phyloP scores from a whole-genome alignment of 306 rosid genomes.

The Senna siamea region DNA sequence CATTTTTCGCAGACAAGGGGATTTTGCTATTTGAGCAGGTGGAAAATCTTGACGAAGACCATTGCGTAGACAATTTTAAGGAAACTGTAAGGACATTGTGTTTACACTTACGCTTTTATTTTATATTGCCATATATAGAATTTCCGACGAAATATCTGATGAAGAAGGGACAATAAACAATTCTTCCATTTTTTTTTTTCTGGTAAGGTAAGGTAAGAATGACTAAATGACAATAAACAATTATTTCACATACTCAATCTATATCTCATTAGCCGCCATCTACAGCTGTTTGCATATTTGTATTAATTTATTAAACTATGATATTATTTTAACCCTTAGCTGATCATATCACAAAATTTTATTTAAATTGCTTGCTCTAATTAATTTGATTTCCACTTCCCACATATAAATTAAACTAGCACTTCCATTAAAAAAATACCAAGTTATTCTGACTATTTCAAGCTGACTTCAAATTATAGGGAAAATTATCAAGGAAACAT shows the following conservation, averaged over 20 bases:
- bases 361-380: neutral
- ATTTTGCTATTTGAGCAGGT: too few species aligned
- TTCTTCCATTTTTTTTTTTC: neutral
- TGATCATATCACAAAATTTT: neutral
- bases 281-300: too few species aligned
- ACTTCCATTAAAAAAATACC: neutral
- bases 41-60: too few species aligned
- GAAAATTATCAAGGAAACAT: neutral
- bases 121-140: neutral
- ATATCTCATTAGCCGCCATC: neutral
- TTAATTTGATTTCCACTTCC: neutral
- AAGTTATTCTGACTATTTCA: slow-evolving; percentile 9
- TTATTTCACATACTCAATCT: neutral
- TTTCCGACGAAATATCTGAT: neutral
- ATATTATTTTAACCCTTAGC: too few species aligned
- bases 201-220: neutral
- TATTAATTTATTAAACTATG: too few species aligned
- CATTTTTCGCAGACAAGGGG: too few species aligned
- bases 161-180: neutral
- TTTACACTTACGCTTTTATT: neutral
- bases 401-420: neutral
- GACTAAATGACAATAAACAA: neutral
- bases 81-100: neutral
- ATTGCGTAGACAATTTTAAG: too few species aligned
- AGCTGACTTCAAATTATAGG: neutral